Conservation (phyloP, 352 stramenopile species). For the Thalassiosira delicatula region DNA sequence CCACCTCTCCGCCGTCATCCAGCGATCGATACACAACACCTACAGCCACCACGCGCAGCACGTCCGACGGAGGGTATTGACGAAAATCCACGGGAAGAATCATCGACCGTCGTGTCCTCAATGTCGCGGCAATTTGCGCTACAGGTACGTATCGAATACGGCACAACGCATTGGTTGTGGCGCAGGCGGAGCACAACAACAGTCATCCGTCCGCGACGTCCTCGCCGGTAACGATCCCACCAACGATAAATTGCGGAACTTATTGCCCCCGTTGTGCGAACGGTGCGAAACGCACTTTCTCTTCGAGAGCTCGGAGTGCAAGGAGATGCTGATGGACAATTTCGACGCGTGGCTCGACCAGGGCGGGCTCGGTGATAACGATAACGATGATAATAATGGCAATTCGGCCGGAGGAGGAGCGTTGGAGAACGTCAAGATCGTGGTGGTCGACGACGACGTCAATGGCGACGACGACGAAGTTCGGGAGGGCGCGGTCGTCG, state of each 20-base stretch:
- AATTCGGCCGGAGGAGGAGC: too few relatives aligned
- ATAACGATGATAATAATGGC: constrained; percentile 1
- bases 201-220: constrained; percentile 24
- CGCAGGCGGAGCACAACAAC: too few relatives aligned
- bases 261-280: constrained; percentile 43
- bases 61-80: not conserved
- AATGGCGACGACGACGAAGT: too few relatives aligned
- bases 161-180: not conserved
- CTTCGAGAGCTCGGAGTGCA: constrained; percentile 33
- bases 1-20: not conserved
- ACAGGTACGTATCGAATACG: constrained; percentile 32
- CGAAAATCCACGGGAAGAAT: constrained; percentile 21
- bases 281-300: constrained; percentile 43
- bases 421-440: constrained; percentile 16
- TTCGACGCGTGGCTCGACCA: constrained; percentile 44
- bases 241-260: constrained; percentile 18
- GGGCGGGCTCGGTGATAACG: not conserved
- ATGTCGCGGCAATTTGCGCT: constrained; percentile 25
- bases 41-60: not conserved
- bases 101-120: constrained; percentile 25
- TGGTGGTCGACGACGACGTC: constrained; percentile 8
- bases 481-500: too few relatives aligned
- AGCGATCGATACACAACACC: not conserved
- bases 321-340: constrained; percentile 50
- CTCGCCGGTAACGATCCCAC: constrained; percentile 14